phyloP scores from a whole-genome alignment of 2,329 filamentous ascomycete genomes.

The Coleophoma cylindrospora region DNA sequence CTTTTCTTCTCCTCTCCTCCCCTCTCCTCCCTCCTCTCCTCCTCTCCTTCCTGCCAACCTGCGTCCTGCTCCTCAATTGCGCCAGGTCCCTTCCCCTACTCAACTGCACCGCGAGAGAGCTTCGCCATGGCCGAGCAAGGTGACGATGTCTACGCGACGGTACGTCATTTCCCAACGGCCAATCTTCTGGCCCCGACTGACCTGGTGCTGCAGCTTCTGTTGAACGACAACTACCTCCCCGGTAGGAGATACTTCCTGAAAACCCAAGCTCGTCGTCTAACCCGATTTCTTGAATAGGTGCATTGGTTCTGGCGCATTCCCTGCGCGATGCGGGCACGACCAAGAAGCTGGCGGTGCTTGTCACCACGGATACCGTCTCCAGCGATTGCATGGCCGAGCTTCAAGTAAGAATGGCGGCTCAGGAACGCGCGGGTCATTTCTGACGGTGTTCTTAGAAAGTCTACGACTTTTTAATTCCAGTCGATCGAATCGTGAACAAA shows the following conservation, averaged over 20 bases:
- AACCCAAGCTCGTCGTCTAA: slow-evolving; percentile 1
- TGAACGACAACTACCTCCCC: slow-evolving; percentile 90
- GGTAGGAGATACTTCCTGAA: slow-evolving; percentile 45
- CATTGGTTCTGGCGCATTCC: slow-evolving; percentile 89
- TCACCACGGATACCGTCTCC: slow-evolving; percentile 76
- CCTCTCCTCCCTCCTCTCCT: neutral
- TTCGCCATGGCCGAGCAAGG: slow-evolving; percentile 32
- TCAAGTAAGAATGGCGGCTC: slow-evolving; percentile 45
- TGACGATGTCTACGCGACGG: slow-evolving; percentile 63
- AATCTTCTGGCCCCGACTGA: slow-evolving; percentile 6
- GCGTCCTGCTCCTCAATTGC: neutral
- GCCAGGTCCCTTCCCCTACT: neutral
- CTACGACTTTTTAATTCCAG: slow-evolving; percentile 85
- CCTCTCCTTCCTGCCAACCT: neutral
- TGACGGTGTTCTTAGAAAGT: slow-evolving; percentile 50
- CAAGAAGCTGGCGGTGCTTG: slow-evolving; percentile 79
- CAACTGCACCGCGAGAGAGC: neutral
- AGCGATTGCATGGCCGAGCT: slow-evolving; percentile 73
- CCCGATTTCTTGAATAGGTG: slow-evolving; percentile 51
- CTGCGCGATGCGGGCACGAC: slow-evolving; percentile 83
- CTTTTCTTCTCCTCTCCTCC: no score
- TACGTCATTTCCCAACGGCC: slow-evolving; percentile 25
- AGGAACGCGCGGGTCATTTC: neutral
- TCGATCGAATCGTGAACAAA: slow-evolving; percentile 72
- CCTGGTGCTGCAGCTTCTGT: slow-evolving; percentile 63